phyloP scores from a whole-genome alignment of 768 basidiomycete genomes.

The Termitomyces sp. region DNA sequence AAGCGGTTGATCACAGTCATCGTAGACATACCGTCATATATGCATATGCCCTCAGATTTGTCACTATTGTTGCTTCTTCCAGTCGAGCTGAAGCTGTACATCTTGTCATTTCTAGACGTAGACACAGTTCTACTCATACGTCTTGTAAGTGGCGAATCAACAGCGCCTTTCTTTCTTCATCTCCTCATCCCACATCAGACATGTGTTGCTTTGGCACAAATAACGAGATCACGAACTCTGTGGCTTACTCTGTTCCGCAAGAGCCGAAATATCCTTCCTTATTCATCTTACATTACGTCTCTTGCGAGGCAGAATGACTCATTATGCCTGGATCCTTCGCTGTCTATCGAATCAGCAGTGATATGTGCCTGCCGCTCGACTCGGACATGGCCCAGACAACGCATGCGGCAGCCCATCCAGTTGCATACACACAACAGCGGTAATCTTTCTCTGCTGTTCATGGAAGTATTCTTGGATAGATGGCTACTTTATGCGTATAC shows the following conservation, averaged over 20 bases:
- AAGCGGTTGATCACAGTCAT: too few relatives aligned
- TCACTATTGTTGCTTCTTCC: conserved; percentile 5
- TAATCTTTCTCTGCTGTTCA: conserved; percentile 20
- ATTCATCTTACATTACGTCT: neutral
- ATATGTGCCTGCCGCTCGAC: conserved; percentile 6
- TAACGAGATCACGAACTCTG: neutral
- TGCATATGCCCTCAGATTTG: neutral
- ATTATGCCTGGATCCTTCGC: neutral
- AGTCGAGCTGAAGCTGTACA: conserved; percentile 4
- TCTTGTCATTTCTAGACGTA: conserved; percentile 6
- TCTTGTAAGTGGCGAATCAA: neutral
- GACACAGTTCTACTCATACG: conserved; percentile 2
- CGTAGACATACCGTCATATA: neutral
- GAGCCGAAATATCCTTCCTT: neutral
- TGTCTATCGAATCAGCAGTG: conserved; percentile 2
- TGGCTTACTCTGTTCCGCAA: neutral
- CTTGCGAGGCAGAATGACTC: neutral
- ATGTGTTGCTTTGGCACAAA: neutral
- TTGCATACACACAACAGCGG: conserved; percentile 3
- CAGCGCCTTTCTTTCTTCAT: neutral
- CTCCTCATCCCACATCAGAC: neutral
- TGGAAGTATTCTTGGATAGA: conserved; percentile 37
- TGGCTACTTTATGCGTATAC: conserved; percentile 42
- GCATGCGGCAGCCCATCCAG: neutral
- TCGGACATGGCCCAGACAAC: conserved; percentile 9